Conservation (phyloP, 2,329 filamentous ascomycete species). For the Aspergillus proliferans region DNA sequence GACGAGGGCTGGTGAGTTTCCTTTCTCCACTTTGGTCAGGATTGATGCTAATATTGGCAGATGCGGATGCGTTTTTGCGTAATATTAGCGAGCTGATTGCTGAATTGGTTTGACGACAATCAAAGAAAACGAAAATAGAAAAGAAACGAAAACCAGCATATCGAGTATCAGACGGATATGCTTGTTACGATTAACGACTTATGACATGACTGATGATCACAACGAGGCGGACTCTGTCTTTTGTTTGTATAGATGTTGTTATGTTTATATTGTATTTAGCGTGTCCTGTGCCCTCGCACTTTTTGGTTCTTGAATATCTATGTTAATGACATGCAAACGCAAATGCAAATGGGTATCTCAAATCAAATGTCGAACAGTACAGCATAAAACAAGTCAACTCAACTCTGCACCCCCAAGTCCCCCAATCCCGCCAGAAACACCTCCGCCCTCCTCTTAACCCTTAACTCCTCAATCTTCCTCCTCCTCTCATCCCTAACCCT, state of each 20-base stretch:
- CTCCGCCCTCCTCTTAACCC: slow-evolving; percentile 64
- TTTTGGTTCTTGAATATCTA: no score
- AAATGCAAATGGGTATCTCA: slow-evolving; percentile 7
- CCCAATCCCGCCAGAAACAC: slow-evolving; percentile 59
- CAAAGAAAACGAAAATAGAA: neutral
- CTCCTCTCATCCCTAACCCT: slow-evolving; percentile 57
- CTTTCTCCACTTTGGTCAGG: neutral
- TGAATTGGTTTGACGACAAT: no score
- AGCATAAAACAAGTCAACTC: slow-evolving; percentile 1
- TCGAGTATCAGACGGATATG: no score
- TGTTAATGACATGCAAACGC: neutral
- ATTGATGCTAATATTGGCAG: slow-evolving; percentile 14
- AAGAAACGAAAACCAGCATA: neutral
- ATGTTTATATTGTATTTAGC: neutral
- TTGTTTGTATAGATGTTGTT: neutral
- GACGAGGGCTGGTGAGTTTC: slow-evolving; percentile 22
- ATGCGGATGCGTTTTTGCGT: slow-evolving; percentile 32
- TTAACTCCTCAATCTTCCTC: slow-evolving; percentile 43
- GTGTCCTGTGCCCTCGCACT: no score
- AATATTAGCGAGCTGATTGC: no score
- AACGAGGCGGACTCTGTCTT: neutral
- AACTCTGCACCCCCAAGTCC: slow-evolving; percentile 22
- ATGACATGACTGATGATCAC: neutral
- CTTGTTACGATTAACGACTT: slow-evolving; percentile 3
- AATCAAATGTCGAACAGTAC: slow-evolving; percentile 1